A percentile compares a stretch with the other conserved stretches of the same genome.
Conservation (phyloP, 176 grass and related monocot genomes). For the Triticum dicoccoides region DNA sequence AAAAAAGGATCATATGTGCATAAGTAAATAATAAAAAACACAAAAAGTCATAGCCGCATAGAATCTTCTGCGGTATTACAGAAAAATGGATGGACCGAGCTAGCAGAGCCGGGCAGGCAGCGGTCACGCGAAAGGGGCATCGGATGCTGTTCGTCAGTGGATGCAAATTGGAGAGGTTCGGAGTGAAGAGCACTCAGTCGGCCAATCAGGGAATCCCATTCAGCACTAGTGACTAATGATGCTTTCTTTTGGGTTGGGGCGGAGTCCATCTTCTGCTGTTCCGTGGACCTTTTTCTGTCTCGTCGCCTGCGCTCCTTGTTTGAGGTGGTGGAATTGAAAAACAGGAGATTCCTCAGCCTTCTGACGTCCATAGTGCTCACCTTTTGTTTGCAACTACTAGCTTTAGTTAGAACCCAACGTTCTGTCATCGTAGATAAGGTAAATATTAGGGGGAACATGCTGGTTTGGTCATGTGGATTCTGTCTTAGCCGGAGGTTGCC, state of each 20-base stretch:
- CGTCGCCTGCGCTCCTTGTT: conserved; percentile 26
- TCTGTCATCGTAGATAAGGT: background rate
- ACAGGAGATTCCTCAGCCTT: conserved; percentile 33
- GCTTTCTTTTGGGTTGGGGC: conserved; percentile 26
- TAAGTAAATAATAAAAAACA: too few species aligned
- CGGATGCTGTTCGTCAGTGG: background rate
- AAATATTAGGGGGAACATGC: conserved; percentile 23
- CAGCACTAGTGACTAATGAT: conserved; percentile 19
- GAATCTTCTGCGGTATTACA: too few species aligned
- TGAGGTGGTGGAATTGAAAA: conserved; percentile 16
- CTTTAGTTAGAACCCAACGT: conserved; percentile 32
- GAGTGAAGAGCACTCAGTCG: background rate
- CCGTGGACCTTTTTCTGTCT: background rate
- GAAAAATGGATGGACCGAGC: background rate
- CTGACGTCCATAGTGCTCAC: conserved; percentile 36
- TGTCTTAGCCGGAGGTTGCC: background rate
- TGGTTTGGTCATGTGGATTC: conserved; percentile 23
- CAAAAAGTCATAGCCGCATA: too few species aligned
- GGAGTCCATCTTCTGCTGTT: conserved; percentile 6
- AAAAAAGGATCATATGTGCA: too few species aligned
- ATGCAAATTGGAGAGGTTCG: conserved; percentile 11
- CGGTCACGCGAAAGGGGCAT: conserved; percentile 28
- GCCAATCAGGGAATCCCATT: conserved; percentile 43
- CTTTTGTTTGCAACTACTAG: conserved; percentile 39
- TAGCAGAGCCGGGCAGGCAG: background rate